Evolutionary conservation across 2,329 filamentous ascomycete species (phyloP), one percentile per base, ranked within the genome.

Genomic region (Botrytis tulipae): DNA sequence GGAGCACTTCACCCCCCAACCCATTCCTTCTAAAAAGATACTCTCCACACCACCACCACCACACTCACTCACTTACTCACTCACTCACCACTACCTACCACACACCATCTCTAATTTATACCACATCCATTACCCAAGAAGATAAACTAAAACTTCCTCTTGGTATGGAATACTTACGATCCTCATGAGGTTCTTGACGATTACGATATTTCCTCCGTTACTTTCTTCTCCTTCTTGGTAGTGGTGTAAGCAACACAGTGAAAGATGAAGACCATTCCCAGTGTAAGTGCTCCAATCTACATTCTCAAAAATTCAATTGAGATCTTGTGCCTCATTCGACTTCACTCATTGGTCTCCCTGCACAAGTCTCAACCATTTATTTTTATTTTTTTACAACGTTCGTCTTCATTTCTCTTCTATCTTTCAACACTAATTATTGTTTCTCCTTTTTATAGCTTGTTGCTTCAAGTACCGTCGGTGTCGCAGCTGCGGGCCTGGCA

Each of bases 381-480:
- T 42, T n/a, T 71, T 12, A 25, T 65, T 40, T 65, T 40, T 8
- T 2, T 29, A 68, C 40, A 67, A 48, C 9, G 25, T 62, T 73
- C 40, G n/a, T 29, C 29, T 54, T n/a, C 37, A 42, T 9, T 61
- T n/a, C 25, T 12, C 1, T 46, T 32, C 16, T 44, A 4, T 44
- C 37, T 48, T 40, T 70, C 40, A 48, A 61, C n/a, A 35, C 59
- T 71, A 51, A 62, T 62, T 57, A 48, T 54, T 71, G 54, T 73
- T 79, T 68, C 77, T 71, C 65, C 44, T 66, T 73, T 72, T 46
- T 70, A 73, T 74, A 82, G 81, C 80, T 82, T 73, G 78, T 82
- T 76, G 81, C 80, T 44, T 80, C 80, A 70, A 82, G 80, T 76
- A 82, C 80, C 42, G 80, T 82, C 62, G 81, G 80, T 54, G 76